Evolutionary conservation across 2,329 filamentous ascomycete genomes (phyloP).

Genomic region (Ceratocystis destructans): DNA sequence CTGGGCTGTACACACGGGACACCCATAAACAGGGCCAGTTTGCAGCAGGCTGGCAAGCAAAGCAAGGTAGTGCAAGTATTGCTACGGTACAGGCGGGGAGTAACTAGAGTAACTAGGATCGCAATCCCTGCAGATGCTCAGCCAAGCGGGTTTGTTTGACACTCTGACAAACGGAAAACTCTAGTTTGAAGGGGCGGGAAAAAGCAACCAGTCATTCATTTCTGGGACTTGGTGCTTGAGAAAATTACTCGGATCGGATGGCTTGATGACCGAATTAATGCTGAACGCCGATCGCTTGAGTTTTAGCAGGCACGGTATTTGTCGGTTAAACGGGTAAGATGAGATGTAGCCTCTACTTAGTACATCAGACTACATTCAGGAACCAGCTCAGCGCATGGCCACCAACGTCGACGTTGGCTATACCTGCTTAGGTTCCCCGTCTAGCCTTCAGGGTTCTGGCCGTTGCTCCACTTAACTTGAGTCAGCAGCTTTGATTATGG

Average conservation of each 20-base stretch:
- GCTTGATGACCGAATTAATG: background rate
- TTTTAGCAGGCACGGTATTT: background rate
- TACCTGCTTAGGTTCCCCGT: background rate
- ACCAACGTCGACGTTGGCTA: background rate
- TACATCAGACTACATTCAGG: background rate
- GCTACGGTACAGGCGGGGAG: background rate
- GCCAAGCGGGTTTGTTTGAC: conserved; percentile 7
- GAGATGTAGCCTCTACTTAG: background rate
- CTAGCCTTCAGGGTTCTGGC: background rate
- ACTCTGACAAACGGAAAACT: background rate
- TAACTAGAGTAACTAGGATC: background rate
- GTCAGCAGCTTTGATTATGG: background rate
- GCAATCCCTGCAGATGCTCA: conserved; percentile 19
- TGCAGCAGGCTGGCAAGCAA: background rate
- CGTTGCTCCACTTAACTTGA: background rate
- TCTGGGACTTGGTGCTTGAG: background rate
- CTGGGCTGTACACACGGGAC: too few species aligned
- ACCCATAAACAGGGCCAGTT: background rate
- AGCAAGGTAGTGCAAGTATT: background rate
- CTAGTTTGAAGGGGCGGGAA: background rate
- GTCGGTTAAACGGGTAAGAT: background rate
- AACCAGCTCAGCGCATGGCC: background rate
- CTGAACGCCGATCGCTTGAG: background rate
- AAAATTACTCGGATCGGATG: background rate
- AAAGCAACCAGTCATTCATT: background rate